phyloP scores from a whole-genome alignment of 2,329 filamentous ascomycete species.

The Fusarium incarnatum region DNA sequence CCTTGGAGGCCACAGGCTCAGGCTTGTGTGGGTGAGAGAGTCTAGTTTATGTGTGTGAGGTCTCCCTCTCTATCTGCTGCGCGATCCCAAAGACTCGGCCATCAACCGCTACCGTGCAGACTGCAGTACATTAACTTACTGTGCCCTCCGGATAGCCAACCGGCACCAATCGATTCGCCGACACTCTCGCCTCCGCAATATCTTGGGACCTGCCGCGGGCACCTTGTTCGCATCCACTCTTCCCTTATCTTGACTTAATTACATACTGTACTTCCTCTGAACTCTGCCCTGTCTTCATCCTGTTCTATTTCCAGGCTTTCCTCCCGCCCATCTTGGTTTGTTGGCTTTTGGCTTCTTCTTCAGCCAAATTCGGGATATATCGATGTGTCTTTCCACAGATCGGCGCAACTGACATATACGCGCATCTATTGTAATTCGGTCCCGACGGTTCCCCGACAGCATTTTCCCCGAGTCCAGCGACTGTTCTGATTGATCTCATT shows the following conservation, averaged over 20 bases:
- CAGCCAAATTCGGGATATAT: constrained; percentile 13
- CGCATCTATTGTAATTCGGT: not conserved
- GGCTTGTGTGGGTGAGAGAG: constrained; percentile 20
- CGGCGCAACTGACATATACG: constrained; percentile 4
- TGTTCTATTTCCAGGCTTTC: constrained; percentile 26
- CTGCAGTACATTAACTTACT: constrained; percentile 23
- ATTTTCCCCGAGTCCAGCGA: constrained; percentile 8
- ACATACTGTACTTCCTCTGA: constrained; percentile 16
- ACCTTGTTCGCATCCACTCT: constrained; percentile 44
- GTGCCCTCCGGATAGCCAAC: constrained; percentile 39
- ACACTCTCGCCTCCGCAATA: constrained; percentile 48
- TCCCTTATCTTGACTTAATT: constrained; percentile 37
- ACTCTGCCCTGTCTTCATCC: constrained; percentile 25
- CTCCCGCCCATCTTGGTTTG: constrained; percentile 1
- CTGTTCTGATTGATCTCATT: constrained; percentile 4
- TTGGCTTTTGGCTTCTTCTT: constrained; percentile 16
- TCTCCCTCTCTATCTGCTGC: constrained; percentile 3
- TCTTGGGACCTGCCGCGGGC: constrained; percentile 45
- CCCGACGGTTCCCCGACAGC: constrained; percentile 10
- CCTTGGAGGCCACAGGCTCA: constrained; percentile 38
- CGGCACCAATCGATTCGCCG: constrained; percentile 43
- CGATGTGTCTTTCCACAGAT: not conserved
- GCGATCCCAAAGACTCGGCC: constrained; percentile 39
- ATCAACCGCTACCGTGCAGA: constrained; percentile 21
- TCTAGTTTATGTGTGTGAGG: not conserved